Evolutionary conservation across 495 filamentous ascomycete genomes (phyloP).

Genomic region (Geopyxis carbonaria): DNA sequence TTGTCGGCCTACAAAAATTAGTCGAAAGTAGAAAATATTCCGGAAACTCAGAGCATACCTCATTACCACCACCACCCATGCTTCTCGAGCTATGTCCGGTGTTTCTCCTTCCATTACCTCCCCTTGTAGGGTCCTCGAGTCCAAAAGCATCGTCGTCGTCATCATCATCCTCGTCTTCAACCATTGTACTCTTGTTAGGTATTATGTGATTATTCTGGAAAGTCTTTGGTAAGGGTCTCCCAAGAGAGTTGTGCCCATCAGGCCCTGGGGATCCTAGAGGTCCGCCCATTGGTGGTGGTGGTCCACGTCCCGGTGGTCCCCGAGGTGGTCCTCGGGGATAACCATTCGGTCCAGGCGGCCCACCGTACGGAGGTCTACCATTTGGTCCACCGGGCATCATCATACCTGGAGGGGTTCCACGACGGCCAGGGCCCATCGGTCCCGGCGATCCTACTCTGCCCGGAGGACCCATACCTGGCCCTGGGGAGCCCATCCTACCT

Average conservation of each 20-base stretch:
- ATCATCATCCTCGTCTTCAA: conserved; percentile 81
- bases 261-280: conserved; percentile 1
- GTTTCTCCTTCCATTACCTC: conserved; percentile 31
- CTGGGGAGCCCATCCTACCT: conserved; percentile 13
- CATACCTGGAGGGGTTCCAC: conserved; percentile 16
- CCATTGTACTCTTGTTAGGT: conserved; percentile 94
- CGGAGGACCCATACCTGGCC: conserved; percentile 10
- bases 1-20: conserved; percentile 44
- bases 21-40: not conserved
- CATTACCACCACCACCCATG: conserved; percentile 10
- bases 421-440: conserved; percentile 5
- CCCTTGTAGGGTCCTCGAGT: conserved; percentile 33
- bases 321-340: conserved; percentile 32
- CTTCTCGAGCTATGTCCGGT: conserved; percentile 23
- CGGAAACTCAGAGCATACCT: conserved; percentile 13
- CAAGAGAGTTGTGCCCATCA: conserved; percentile 30
- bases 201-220: conserved; percentile 94
- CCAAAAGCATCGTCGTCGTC: conserved; percentile 45
- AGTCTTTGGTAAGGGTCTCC: conserved; percentile 60
- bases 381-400: conserved; percentile 10
- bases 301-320: conserved; percentile 7
- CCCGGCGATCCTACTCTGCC: conserved; percentile 15
- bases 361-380: conserved; percentile 26
- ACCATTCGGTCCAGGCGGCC: conserved; percentile 21
- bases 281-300: conserved; percentile 2